Conservation (phyloP, 2,329 filamentous ascomycete species). For the Sarocladium oryzae region DNA sequence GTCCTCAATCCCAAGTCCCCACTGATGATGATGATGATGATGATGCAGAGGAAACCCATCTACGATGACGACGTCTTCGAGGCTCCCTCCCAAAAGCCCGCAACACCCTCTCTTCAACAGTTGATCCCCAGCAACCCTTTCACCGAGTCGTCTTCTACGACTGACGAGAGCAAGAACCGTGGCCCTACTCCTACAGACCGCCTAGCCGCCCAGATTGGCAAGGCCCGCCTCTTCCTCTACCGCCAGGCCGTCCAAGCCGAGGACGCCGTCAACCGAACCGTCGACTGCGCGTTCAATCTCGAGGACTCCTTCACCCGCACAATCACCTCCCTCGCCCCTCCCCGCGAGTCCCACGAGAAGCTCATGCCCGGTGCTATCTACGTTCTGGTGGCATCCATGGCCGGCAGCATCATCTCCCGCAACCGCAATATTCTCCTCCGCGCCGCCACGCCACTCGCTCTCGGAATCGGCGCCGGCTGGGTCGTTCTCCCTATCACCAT, state of each 20-base stretch:
- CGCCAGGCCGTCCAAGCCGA: conserved; percentile 67
- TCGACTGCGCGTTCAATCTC: conserved; percentile 74
- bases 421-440: conserved; percentile 83
- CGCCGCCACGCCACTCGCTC: conserved; percentile 65
- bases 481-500: conserved; percentile 82
- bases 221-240: conserved; percentile 75
- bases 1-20: not conserved
- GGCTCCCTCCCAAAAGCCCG: conserved; percentile 29
- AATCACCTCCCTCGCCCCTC: conserved; percentile 78
- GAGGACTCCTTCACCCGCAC: conserved; percentile 89
- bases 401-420: conserved; percentile 82
- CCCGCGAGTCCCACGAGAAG: conserved; percentile 78
- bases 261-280: conserved; percentile 72
- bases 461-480: conserved; percentile 80
- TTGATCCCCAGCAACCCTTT: conserved; percentile 20
- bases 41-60: conserved; percentile 58
- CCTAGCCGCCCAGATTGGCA: conserved; percentile 74
- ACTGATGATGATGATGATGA: conserved; percentile 10
- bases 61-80: conserved; percentile 61
- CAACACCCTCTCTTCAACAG: conserved; percentile 19
- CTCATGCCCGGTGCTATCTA: conserved; percentile 87
- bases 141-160: conserved; percentile 13
- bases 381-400: conserved; percentile 90
- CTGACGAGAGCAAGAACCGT: conserved; percentile 28
- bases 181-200: conserved; percentile 81